These are phyloP conservation scores for Penicillium canariense DNA, from an alignment of 495 filamentous ascomycete species.

Conservation along the genomic window DNA sequence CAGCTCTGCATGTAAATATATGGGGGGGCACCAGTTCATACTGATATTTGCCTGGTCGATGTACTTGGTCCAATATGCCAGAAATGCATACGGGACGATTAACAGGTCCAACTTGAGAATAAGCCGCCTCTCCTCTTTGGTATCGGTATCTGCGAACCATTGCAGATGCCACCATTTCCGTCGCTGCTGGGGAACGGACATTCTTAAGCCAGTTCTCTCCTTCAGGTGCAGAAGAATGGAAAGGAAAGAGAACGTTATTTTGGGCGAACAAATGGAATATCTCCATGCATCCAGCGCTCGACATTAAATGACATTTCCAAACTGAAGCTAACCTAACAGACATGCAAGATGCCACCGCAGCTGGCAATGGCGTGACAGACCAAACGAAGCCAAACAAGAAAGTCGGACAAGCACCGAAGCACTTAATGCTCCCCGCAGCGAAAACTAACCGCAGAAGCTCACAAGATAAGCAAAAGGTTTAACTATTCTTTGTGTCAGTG, in stretches of 20 bases:
- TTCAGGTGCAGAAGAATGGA: neutral
- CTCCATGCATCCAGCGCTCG: neutral
- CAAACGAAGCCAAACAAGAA: neutral
- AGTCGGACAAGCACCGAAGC: constrained; percentile 2
- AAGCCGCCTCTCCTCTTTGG: constrained; percentile 38
- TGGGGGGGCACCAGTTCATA: constrained; percentile 5
- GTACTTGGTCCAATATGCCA: constrained; percentile 49
- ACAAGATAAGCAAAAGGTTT: neutral
- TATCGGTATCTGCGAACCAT: constrained; percentile 45
- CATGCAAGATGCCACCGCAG: constrained; percentile 20
- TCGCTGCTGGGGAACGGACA: constrained; percentile 22
- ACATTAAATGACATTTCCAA: neutral
- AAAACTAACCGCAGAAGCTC: neutral
- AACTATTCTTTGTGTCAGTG: neutral
- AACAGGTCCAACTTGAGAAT: constrained; percentile 46
- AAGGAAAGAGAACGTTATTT: neutral
- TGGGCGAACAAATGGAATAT: neutral
- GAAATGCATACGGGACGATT: constrained; percentile 40
- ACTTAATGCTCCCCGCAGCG: neutral
- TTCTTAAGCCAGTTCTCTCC: neutral
- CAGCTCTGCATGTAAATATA: neutral
- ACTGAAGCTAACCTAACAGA: neutral
- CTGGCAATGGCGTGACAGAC: constrained; percentile 23
- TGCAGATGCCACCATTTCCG: constrained; percentile 40
- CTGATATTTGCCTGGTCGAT: constrained; percentile 43